These are phyloP conservation scores for Zalaria sp. DNA, from an alignment of 2,329 filamentous ascomycete genomes.

Conservation along the genomic window DNA sequence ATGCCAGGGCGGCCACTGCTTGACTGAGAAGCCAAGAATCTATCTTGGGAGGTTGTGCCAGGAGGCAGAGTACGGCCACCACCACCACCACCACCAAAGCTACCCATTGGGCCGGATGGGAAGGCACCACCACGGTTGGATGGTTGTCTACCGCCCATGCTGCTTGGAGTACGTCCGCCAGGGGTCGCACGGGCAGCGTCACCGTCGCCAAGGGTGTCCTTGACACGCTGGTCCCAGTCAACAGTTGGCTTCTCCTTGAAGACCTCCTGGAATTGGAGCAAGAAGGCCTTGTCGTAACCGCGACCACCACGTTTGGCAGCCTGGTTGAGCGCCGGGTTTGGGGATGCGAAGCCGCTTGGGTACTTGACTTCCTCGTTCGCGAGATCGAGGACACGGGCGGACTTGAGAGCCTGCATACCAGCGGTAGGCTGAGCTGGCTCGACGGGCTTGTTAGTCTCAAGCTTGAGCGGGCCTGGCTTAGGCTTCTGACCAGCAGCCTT, in stretches of 20 bases:
- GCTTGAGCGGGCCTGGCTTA: conserved; percentile 80
- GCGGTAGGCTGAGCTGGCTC: conserved; percentile 89
- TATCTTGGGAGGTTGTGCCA: conserved; percentile 64
- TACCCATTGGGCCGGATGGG: conserved; percentile 45
- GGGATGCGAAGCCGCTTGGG: conserved; percentile 69
- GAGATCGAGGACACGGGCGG: conserved; percentile 73
- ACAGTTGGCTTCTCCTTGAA: conserved; percentile 94
- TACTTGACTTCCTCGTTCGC: conserved; percentile 63
- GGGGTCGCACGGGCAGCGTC: conserved; percentile 50
- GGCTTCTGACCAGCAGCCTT: conserved; percentile 44
- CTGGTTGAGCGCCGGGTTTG: conserved; percentile 84
- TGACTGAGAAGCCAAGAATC: conserved; percentile 38
- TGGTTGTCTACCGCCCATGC: conserved; percentile 33
- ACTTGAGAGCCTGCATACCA: conserved; percentile 84
- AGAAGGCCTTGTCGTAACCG: conserved; percentile 89
- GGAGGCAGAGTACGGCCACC: conserved; percentile 26
- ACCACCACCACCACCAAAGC: conserved; percentile 38
- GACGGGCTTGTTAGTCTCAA: conserved; percentile 72
- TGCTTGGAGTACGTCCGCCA: conserved; percentile 38
- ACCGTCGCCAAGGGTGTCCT: conserved; percentile 59
- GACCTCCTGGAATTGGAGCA: conserved; percentile 89
- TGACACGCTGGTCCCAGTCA: conserved; percentile 82
- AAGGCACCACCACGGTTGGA: conserved; percentile 5
- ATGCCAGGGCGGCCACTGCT: conserved; percentile 23
- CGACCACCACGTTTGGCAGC: conserved; percentile 69